Evolutionary conservation across 2,329 filamentous ascomycete genomes (phyloP), one percentile per base, ranked within the genome.

Genomic region (Drechslerella coelobrocha): DNA sequence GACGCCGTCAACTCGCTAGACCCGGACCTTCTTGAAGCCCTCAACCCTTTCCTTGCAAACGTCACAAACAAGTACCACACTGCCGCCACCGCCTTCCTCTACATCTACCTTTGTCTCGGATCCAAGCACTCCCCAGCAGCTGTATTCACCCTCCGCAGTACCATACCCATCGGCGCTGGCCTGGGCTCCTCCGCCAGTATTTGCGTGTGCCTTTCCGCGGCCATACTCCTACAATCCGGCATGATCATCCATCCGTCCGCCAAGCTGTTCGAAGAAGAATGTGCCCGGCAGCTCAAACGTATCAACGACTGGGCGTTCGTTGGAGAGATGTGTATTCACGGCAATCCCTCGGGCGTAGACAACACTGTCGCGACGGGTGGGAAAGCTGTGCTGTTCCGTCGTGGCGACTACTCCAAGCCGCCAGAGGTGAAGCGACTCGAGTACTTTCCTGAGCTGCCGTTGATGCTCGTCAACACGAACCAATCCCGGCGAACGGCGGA

Each of bases 261-360:
- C 0, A 93, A 97, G 76, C 93, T 97, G 79, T 91, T 92, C 2
- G 81, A 87, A 0, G 88, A 91, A 60, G 94, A 99, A 80, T 91
- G 91, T n/a, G 87, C 90, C 68, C 80, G 92, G 45, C 93, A 99
- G 78, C 85, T 97, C 27, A 92, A 97, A 81, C 87, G 93, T 73
- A 97, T 99, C 80, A 99, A 99, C 79, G 86, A 90, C 72, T 99
- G 95, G 94, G 92, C 94, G 0, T 97, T 97, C 79, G 94, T 99
- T 0, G 89, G 89, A 23, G 94, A 99, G 79, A 89, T 97, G 86
- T 94, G 92, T 80, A 97, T 97, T 73, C 94, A 99, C 78, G 94
- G 93, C 37, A 97, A 96, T 77, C 94, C 94, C 0, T 96, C 91
- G 0, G 94, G 94, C 0, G 91, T 99, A 45, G 94, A 99, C 80